Base-by-base conservation (phyloP, 192 early-diverging fungal species). In the Cetraspora pellucida region DNA sequence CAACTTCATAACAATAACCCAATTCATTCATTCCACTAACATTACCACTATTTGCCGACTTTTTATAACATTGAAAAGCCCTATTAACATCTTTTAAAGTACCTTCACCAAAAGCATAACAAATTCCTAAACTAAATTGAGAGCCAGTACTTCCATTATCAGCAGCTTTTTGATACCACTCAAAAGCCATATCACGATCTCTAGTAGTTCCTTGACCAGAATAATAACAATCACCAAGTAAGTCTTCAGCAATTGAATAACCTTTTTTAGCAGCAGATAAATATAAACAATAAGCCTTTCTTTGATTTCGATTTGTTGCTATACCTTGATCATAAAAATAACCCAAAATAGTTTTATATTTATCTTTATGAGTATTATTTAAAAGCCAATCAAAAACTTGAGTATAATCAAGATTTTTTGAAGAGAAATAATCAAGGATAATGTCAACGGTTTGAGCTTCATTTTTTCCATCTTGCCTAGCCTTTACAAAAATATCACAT, bases 51-150 rank as follows among this genome's bases (percentile, higher is more conserved):
- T 25, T 37, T 5, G 60, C 60, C 4, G 60, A 27, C 13, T 25
- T 63, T 63, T 63, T 27, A 63, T 63, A 63, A 37, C 21, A 63
- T 37, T 63, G 27, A 63, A 63, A 27, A 27, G 60, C 60, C 8
- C 25, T 63, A 30, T 63, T 27, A 27, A 17, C 14, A 37, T 63
- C 31, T 63, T 8, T 63, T 23, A 9, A 14, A 11, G 31, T 37
- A 23, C 60, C 60, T 63, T 37, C 31, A 14, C 60, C 60, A 37
- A 30, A 30, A 30, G 23, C 31, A 23, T 63, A 63, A 63, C 60
- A 63, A 21, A 63, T 37, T 21, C 60, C 60, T 21, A 63, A 21
- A 63, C 31, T 63, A 37, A 63, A 63, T 37, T 27, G 27, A 21
- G 60, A 63, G 6, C 23, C 60, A 16, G 60, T 37, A 63, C 31